These are phyloP conservation scores for Cylindrodendrum hubeiense DNA, from an alignment of 2,329 filamentous ascomycete genomes.

Conservation along the genomic window DNA sequence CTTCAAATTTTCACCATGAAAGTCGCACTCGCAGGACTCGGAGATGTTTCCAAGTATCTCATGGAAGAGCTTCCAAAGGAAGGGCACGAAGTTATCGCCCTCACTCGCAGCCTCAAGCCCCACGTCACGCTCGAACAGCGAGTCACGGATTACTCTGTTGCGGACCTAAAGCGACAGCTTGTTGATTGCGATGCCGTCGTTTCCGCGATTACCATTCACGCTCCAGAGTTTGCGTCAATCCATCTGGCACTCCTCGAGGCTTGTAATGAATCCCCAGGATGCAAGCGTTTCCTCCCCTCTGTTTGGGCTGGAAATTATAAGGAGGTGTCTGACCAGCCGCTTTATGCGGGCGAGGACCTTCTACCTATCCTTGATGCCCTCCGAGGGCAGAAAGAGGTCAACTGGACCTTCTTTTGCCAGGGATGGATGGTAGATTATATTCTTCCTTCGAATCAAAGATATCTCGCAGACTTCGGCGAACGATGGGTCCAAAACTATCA, in stretches of 20 bases:
- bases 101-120: no score
- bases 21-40: no score
- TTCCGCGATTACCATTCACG: slow-evolving; percentile 4
- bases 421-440: slow-evolving; percentile 8
- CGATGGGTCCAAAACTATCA: not conserved
- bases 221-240: not conserved
- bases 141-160: slow-evolving; percentile 4
- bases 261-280: not conserved
- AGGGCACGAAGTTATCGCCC: no score
- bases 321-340: not conserved
- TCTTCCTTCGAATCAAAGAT: not conserved
- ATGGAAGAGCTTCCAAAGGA: no score
- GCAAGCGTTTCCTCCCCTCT: slow-evolving; percentile 7
- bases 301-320: not conserved
- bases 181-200: slow-evolving; percentile 10
- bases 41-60: no score
- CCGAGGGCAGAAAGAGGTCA: not conserved
- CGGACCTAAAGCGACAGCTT: not conserved
- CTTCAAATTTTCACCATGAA: no score
- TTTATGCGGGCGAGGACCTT: not conserved
- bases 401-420: slow-evolving; percentile 10
- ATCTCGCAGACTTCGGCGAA: not conserved
- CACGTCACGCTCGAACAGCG: no score
- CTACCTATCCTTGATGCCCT: not conserved
- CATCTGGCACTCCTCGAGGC: not conserved